These are phyloP conservation scores for Geotrichum reessii DNA, from an alignment of 1,139 yeast genomes.

Conservation along the genomic window DNA sequence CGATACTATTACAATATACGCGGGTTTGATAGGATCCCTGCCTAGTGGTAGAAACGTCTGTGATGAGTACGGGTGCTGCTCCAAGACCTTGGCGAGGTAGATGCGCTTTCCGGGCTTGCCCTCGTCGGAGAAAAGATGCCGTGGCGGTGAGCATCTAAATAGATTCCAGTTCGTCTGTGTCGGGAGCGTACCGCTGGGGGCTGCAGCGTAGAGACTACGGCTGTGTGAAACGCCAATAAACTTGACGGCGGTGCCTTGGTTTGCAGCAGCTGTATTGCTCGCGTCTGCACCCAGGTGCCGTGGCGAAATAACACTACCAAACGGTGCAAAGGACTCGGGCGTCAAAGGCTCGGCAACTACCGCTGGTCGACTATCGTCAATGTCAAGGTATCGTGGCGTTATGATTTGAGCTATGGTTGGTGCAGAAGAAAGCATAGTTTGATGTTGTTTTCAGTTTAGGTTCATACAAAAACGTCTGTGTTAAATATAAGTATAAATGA, in stretches of 20 bases:
- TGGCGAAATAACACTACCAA: slow-evolving; percentile 54
- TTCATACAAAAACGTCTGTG: no score
- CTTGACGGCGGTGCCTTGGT: slow-evolving; percentile 90
- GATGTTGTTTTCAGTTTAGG: neutral
- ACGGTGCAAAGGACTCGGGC: slow-evolving; percentile 45
- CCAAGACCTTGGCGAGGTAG: slow-evolving; percentile 66
- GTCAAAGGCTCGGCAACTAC: slow-evolving; percentile 41
- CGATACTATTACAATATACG: slow-evolving; percentile 81
- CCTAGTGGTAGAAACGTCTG: slow-evolving; percentile 93
- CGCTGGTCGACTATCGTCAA: neutral
- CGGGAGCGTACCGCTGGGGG: slow-evolving; percentile 42
- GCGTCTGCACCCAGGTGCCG: slow-evolving; percentile 42
- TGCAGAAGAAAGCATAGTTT: neutral
- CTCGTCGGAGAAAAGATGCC: slow-evolving; percentile 43
- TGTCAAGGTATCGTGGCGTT: neutral
- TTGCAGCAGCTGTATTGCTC: slow-evolving; percentile 53
- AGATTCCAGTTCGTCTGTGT: slow-evolving; percentile 73
- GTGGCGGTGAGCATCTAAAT: slow-evolving; percentile 75
- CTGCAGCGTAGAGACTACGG: slow-evolving; percentile 45
- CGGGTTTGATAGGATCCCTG: slow-evolving; percentile 42
- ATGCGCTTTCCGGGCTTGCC: slow-evolving; percentile 4
- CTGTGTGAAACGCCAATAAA: slow-evolving; percentile 67
- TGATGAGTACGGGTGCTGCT: slow-evolving; percentile 85
- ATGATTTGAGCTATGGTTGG: neutral
- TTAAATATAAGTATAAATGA: no score